Evolutionary conservation across 1,284 basidiomycete species (phyloP).

Genomic region (Termitomyces sp.): DNA sequence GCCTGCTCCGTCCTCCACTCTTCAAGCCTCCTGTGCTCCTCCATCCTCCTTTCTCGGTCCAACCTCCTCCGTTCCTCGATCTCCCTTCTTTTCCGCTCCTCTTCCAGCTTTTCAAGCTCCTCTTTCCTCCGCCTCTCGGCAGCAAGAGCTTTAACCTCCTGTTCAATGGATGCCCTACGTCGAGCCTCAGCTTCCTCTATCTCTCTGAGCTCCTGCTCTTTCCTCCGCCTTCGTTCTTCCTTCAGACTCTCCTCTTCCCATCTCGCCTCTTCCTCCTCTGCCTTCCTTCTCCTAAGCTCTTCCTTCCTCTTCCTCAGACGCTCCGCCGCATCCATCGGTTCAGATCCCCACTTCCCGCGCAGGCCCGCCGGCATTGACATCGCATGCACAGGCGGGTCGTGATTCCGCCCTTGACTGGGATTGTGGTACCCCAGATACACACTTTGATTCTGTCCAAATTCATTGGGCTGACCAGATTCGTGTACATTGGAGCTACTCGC

Average conservation of each 20-base stretch:
- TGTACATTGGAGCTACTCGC: slow-evolving; percentile 21
- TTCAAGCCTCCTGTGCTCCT: slow-evolving; percentile 50
- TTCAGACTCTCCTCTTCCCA: slow-evolving; percentile 40
- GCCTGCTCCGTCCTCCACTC: slow-evolving; percentile 51
- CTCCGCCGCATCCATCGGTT: slow-evolving; percentile 39
- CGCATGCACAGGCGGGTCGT: slow-evolving; percentile 11
- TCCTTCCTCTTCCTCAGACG: slow-evolving; percentile 36
- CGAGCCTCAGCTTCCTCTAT: slow-evolving; percentile 47
- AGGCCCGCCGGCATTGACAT: slow-evolving; percentile 18
- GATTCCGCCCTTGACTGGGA: neutral
- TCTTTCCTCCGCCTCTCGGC: slow-evolving; percentile 43
- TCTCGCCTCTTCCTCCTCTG: slow-evolving; percentile 44
- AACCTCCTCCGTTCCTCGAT: slow-evolving; percentile 43
- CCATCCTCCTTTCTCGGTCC: slow-evolving; percentile 46
- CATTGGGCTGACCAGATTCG: slow-evolving; percentile 1
- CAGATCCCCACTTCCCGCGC: slow-evolving; percentile 37
- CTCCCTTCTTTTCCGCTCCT: slow-evolving; percentile 41
- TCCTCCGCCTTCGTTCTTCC: slow-evolving; percentile 43
- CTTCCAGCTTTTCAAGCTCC: slow-evolving; percentile 43
- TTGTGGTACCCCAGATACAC: slow-evolving; percentile 1
- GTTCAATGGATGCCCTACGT: slow-evolving; percentile 40
- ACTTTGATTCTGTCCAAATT: slow-evolving; percentile 10
- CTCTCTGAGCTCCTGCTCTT: slow-evolving; percentile 48
- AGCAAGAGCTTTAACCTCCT: slow-evolving; percentile 44
- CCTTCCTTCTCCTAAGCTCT: slow-evolving; percentile 34